Evolutionary conservation across 495 filamentous ascomycete genomes (phyloP).

Genomic region (Penicillium lagena): DNA sequence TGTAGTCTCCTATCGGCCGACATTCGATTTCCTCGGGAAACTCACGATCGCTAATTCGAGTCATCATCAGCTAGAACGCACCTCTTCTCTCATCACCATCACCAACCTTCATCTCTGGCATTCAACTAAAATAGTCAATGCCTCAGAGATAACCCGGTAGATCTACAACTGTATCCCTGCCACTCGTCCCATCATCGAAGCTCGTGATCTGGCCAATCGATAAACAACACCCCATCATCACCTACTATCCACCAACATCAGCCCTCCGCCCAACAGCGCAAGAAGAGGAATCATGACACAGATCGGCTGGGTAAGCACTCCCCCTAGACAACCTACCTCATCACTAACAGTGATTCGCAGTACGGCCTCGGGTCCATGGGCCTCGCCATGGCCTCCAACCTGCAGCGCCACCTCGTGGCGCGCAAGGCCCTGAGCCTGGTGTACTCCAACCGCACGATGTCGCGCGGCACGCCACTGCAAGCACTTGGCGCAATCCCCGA

Average conservation of each 20-base stretch:
- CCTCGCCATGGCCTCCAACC: conserved; percentile 43
- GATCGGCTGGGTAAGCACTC: conserved; percentile 32
- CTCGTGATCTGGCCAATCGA: neutral
- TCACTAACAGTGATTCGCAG: conserved; percentile 14
- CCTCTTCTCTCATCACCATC: no score
- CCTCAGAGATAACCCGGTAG: no score
- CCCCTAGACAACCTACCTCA: neutral
- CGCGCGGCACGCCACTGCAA: conserved; percentile 30
- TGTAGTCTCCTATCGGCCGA: conserved; percentile 18
- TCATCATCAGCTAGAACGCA: no score
- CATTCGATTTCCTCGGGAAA: conserved; percentile 22
- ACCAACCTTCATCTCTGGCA: no score
- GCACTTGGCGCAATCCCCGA: conserved; percentile 29
- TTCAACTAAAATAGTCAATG: no score
- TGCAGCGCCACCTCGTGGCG: conserved; percentile 35
- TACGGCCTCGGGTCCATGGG: conserved; percentile 45
- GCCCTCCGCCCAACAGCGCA: neutral
- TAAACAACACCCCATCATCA: neutral
- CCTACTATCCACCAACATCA: neutral
- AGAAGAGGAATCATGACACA: conserved; percentile 22
- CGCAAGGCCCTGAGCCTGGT: conserved; percentile 30
- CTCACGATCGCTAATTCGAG: conserved; percentile 6
- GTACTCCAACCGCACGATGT: conserved; percentile 40
- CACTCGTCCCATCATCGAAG: neutral
- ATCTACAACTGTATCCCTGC: no score